Conservation (phyloP, 805 yeast species). For the Starmera dryadoides region DNA sequence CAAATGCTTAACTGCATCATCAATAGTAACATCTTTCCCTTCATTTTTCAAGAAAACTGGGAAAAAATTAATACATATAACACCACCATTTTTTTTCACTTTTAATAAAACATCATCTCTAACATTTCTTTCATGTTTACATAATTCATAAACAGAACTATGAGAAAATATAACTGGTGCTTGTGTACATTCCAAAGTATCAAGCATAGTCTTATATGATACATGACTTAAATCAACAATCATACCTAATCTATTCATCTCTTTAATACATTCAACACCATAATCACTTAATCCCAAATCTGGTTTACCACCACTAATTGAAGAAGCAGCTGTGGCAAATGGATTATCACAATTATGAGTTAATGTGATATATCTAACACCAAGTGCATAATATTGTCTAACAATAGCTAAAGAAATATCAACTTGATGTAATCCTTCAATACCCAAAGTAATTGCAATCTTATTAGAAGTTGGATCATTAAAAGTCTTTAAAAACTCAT, state of each 20-base stretch:
- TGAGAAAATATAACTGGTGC: conserved; percentile 46
- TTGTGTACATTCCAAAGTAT: conserved; percentile 29
- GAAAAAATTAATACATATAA: conserved; percentile 39
- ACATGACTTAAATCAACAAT: conserved; percentile 45
- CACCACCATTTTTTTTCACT: conserved; percentile 37
- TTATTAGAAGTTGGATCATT: conserved; percentile 18
- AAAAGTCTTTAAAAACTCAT: conserved; percentile 32
- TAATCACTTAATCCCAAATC: conserved; percentile 36
- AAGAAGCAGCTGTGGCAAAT: conserved; percentile 47
- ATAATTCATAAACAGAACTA: conserved; percentile 34
- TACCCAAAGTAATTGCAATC: conserved; percentile 42
- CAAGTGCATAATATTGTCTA: conserved; percentile 40
- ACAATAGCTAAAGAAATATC: conserved; percentile 42
- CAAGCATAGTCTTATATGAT: conserved; percentile 39
- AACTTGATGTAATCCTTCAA: conserved; percentile 48
- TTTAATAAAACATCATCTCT: conserved; percentile 35
- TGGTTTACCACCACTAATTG: conserved; percentile 35
- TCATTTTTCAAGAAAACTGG: conserved; percentile 29
- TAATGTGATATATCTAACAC: conserved; percentile 46
- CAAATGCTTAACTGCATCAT: conserved; percentile 41
- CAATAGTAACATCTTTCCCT: conserved; percentile 27
- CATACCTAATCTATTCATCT: conserved; percentile 48
- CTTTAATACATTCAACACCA: conserved; percentile 34
- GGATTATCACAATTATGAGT: conserved; percentile 54
- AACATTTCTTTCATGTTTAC: conserved; percentile 39